Conservation (phyloP, 2,329 filamentous ascomycete genomes). For the Penicillium sclerotiorum region DNA sequence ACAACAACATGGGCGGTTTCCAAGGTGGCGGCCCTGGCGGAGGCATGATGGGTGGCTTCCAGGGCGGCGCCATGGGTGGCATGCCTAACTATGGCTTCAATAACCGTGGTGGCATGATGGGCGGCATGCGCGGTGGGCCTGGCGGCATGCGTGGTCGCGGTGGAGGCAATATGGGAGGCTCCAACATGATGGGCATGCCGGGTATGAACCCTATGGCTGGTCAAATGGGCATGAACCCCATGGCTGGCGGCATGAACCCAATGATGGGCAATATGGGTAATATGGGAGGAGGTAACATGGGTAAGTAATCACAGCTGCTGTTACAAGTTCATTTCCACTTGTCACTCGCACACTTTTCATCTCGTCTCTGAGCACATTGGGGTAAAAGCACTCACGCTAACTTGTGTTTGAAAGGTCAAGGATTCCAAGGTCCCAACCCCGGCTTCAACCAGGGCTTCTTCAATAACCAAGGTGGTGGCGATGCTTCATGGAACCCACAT, state of each 20-base stretch:
- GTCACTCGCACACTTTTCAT: constrained; percentile 7
- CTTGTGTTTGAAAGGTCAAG: constrained; percentile 39
- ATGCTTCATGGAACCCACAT: constrained; percentile 77
- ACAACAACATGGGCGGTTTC: constrained; percentile 50
- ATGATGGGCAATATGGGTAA: constrained; percentile 56
- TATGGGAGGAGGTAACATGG: constrained; percentile 51
- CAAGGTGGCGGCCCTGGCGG: constrained; percentile 47
- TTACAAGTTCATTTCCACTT: neutral
- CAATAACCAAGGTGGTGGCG: constrained; percentile 49
- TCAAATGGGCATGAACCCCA: constrained; percentile 56
- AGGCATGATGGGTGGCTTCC: constrained; percentile 52
- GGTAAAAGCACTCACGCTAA: constrained; percentile 10
- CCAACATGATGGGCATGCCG: constrained; percentile 57
- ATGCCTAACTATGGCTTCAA: constrained; percentile 55
- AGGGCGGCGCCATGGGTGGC: constrained; percentile 50
- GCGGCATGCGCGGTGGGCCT: constrained; percentile 56
- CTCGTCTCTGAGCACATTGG: too few species aligned
- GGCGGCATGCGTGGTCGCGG: constrained; percentile 61
- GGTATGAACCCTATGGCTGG: constrained; percentile 55
- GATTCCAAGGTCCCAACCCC: constrained; percentile 68
- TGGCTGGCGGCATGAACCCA: constrained; percentile 61
- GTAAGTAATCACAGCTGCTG: too few species aligned
- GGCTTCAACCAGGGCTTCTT: constrained; percentile 49
- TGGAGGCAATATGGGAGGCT: constrained; percentile 61
- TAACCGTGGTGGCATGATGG: constrained; percentile 59